Conservation (phyloP, 176 grass and related monocot genomes). For the Oryza officinalis region DNA sequence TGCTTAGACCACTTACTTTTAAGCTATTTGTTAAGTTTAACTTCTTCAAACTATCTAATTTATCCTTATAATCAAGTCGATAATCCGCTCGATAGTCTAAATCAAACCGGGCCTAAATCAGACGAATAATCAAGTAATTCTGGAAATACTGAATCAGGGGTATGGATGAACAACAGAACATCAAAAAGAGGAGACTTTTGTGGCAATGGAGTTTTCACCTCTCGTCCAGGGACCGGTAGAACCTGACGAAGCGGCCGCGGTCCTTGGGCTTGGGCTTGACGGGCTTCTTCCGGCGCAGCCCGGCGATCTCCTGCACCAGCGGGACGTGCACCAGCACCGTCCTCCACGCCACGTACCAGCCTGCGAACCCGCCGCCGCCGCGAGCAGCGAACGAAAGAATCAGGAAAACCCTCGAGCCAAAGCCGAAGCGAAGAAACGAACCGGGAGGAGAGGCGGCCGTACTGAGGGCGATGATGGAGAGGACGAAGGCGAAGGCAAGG, state of each 20-base stretch:
- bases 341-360: constrained; percentile 97
- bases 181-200: neutral
- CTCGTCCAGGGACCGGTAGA: constrained; percentile 60
- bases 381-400: neutral
- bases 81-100: no score
- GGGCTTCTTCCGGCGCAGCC: constrained; percentile 85
- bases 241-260: constrained; percentile 57
- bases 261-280: constrained; percentile 72
- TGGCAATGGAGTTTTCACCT: constrained; percentile 26
- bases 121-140: no score
- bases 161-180: constrained; percentile 16
- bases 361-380: constrained; percentile 29
- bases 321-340: constrained; percentile 94
- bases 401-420: constrained; percentile 1
- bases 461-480: constrained; percentile 77
- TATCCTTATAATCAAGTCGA: no score
- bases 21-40: no score
- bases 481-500: constrained; percentile 68
- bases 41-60: no score
- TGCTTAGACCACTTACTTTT: no score
- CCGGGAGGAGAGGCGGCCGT: neutral
- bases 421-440: neutral
- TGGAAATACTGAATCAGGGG: neutral
- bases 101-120: no score
- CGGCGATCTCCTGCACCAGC: constrained; percentile 90